A percentile compares a stretch with the other conserved stretches of the same genome.
Evolutionary conservation across 208 protist species (phyloP).

Genomic region (Leptomonas seymouri): DNA sequence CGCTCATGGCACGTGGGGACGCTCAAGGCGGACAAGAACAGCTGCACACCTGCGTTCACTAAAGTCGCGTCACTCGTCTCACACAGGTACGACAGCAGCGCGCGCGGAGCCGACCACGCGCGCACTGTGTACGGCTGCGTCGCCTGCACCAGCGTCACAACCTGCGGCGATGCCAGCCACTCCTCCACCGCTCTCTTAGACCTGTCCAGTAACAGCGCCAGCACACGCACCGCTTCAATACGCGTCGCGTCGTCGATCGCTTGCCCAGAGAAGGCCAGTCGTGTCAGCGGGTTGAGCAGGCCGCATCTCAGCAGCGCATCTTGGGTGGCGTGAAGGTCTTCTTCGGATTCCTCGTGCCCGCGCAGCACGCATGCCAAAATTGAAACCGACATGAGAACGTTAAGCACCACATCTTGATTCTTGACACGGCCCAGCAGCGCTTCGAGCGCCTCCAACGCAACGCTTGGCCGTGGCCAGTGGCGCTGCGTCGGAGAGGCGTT

Average conservation of each 20-base stretch:
- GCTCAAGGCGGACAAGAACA: conserved; percentile 42
- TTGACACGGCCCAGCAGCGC: conserved; percentile 13
- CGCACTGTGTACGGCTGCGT: conserved; percentile 23
- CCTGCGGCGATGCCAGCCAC: conserved; percentile 29
- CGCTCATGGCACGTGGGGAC: conserved; percentile 26
- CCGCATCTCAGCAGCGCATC: conserved; percentile 52
- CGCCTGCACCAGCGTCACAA: conserved; percentile 29
- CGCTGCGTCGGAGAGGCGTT: background rate
- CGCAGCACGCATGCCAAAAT: conserved; percentile 63
- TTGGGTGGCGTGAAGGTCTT: conserved; percentile 25
- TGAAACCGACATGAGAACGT: conserved; percentile 54
- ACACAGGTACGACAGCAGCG: conserved; percentile 62
- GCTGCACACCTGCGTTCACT: conserved; percentile 49
- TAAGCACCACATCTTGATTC: conserved; percentile 14
- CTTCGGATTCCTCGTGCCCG: conserved; percentile 34
- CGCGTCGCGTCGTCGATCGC: conserved; percentile 71
- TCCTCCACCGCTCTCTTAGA: conserved; percentile 47
- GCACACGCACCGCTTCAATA: conserved; percentile 73
- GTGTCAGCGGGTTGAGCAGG: conserved; percentile 52
- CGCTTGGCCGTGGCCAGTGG: conserved; percentile 17
- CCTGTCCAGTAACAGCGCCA: conserved; percentile 49
- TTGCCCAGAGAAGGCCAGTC: conserved; percentile 62
- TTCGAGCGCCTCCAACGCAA: conserved; percentile 22
- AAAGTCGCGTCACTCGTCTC: conserved; percentile 55
- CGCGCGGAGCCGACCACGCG: conserved; percentile 47